Conservation (phyloP, 306 rosid genomes). For the Corylus americana region DNA sequence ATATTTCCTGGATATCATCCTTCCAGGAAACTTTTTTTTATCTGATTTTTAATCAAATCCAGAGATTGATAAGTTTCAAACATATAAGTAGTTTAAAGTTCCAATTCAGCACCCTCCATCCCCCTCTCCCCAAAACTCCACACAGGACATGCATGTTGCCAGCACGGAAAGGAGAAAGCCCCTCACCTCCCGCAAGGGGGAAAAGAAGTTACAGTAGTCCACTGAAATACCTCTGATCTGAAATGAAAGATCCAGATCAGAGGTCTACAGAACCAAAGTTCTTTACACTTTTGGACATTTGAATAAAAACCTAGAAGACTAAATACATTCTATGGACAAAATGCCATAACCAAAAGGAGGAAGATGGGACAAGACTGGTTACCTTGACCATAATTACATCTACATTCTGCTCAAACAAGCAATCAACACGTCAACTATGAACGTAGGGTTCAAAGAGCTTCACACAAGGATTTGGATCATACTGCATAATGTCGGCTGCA, state of each 20-base stretch:
- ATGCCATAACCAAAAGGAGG: constrained; percentile 11
- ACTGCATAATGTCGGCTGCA: constrained; percentile 82
- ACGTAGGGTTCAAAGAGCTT: constrained; percentile 81
- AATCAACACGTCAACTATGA: constrained; percentile 36
- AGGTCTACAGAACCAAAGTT: constrained; percentile 22
- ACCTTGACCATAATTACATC: constrained; percentile 33
- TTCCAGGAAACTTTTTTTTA: too few relatives aligned
- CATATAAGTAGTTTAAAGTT: background rate
- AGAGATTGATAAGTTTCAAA: background rate
- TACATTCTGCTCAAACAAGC: constrained; percentile 23
- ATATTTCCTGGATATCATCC: too few relatives aligned
- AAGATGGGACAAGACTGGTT: background rate
- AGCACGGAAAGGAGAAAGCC: background rate
- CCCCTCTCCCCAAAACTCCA: background rate
- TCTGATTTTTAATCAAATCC: too few relatives aligned
- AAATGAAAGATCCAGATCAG: constrained; percentile 15
- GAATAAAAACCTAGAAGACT: constrained; percentile 14
- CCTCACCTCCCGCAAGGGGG: background rate
- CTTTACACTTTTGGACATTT: constrained; percentile 29
- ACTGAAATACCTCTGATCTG: constrained; percentile 14
- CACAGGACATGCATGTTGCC: constrained; percentile 3
- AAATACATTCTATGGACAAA: constrained; percentile 44
- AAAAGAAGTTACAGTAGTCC: background rate
- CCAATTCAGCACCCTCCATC: background rate
- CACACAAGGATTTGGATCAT: constrained; percentile 73